phyloP scores from a whole-genome alignment of 2,329 filamentous ascomycete genomes.

The Xylariaceae sp. region DNA sequence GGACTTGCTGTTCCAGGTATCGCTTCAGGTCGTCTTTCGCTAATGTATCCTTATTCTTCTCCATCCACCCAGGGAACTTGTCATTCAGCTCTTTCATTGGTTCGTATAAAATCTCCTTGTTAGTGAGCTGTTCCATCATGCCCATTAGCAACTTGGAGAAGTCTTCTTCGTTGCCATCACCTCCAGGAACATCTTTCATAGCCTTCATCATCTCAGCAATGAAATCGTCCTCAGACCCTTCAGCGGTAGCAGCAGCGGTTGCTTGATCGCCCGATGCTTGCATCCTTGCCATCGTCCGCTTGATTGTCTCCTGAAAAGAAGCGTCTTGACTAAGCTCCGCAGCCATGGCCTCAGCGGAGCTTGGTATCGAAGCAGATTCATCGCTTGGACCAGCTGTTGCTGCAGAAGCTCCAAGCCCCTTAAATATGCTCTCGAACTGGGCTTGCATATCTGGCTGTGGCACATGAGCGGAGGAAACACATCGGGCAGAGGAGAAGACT shows the following conservation, averaged over 20 bases:
- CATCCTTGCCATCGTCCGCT: constrained; percentile 95
- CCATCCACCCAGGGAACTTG: constrained; percentile 91
- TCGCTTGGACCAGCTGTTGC: constrained; percentile 38
- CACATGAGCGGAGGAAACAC: constrained; percentile 6
- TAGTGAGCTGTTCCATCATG: constrained; percentile 99
- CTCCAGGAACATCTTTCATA: constrained; percentile 70
- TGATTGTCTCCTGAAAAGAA: constrained; percentile 90
- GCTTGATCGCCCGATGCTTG: constrained; percentile 86
- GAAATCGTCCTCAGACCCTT: constrained; percentile 75
- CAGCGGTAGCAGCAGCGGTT: constrained; percentile 75
- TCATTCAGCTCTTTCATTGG: constrained; percentile 96
- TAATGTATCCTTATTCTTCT: constrained; percentile 72
- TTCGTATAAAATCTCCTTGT: constrained; percentile 97
- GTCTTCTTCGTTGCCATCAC: constrained; percentile 74
- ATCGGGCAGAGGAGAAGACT: constrained; percentile 31
- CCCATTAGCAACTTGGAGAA: constrained; percentile 94
- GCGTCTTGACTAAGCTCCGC: constrained; percentile 60
- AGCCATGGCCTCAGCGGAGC: constrained; percentile 35
- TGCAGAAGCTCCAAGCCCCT: constrained; percentile 68
- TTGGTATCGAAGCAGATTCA: constrained; percentile 35
- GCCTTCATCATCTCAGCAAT: constrained; percentile 92
- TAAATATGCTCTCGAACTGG: constrained; percentile 80
- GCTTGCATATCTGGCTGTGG: constrained; percentile 73
- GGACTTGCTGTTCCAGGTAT: constrained; percentile 78
- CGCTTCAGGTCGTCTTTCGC: constrained; percentile 75